Evolutionary conservation across 176 grass and related monocot genomes (phyloP).

Genomic region (Alloteropsis semialata): DNA sequence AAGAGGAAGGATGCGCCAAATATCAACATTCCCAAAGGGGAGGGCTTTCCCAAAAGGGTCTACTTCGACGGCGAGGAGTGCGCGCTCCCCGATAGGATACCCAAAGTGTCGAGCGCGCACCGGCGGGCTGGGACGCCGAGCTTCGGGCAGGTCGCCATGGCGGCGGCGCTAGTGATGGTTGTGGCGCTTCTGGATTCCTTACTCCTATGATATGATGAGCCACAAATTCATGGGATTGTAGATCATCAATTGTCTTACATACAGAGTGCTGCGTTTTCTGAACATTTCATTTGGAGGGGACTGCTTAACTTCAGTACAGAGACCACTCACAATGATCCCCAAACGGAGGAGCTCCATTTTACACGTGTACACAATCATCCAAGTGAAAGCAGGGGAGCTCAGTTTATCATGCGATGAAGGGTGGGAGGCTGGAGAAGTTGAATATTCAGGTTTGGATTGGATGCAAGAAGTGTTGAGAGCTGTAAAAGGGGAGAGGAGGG

Average conservation of each 20-base stretch:
- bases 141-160: constrained; percentile 14
- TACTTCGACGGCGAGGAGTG: constrained; percentile 96
- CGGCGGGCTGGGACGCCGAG: neutral
- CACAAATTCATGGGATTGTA: neutral
- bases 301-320: neutral
- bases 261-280: neutral
- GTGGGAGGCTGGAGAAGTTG: neutral
- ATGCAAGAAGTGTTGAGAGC: neutral
- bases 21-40: constrained; percentile 53
- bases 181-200: constrained; percentile 30
- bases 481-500: neutral
- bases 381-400: neutral
- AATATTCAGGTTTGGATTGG: neutral
- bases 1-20: constrained; percentile 48
- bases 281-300: neutral
- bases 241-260: constrained; percentile 1
- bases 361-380: neutral
- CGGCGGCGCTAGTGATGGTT: neutral
- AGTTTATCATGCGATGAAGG: neutral
- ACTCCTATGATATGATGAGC: constrained; percentile 18
- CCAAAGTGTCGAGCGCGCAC: constrained; percentile 14
- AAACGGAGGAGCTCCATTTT: neutral
- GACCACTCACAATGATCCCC: neutral
- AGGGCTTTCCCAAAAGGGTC: constrained; percentile 65
- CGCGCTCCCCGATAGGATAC: constrained; percentile 58